Base-by-base conservation (phyloP, 805 yeast species). In the Komagataella mondaviorum region DNA sequence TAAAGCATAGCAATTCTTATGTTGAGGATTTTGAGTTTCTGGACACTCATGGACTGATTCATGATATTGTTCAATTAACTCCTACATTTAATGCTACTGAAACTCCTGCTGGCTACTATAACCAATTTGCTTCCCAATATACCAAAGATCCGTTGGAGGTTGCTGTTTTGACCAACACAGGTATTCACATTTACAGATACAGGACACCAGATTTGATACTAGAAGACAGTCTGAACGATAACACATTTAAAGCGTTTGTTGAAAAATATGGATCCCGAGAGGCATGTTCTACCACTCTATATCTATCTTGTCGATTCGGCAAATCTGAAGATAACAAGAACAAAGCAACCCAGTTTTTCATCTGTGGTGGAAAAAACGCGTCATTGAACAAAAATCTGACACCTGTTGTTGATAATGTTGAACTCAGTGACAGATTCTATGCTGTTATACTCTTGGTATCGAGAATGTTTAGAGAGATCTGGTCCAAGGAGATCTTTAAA, bases 341-440 rank as follows among this genome's bases (percentile, higher is more conserved):
- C 53, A 68, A 73, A 48, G 80, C 81, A 0, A 77, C 73, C 24
- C 67, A 73, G 44, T 69, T 74, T 52, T 78, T 77, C 51, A 69
- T 80, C 1, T 72, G 76, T 3, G 76, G 80, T 48, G 83, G 83
- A 23, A 71, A 73, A 55, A 75, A 75, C 55, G 74, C 82, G 3
- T 68, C 75, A 50, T 63, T 68, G 48, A 64, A 61, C 48, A 63
- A 65, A 49, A 65, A 61, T 52, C 45, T 56, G 57, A 54, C 75
- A 57, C 63, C 76, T 59, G 49, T 77, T 44, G 73, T 83, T 49
- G 86, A 83, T 55, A 83, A 82, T 63, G 96, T 91, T n/a, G 80
- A 86, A 30, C 74, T 93, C 54, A 87, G 96, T 66, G 95, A 96
- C 58, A 73, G 96, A 57, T 89, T 90, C 59, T 90, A 88, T 63